phyloP scores from a whole-genome alignment of 768 basidiomycete genomes.

The Boletus reticulatus region DNA sequence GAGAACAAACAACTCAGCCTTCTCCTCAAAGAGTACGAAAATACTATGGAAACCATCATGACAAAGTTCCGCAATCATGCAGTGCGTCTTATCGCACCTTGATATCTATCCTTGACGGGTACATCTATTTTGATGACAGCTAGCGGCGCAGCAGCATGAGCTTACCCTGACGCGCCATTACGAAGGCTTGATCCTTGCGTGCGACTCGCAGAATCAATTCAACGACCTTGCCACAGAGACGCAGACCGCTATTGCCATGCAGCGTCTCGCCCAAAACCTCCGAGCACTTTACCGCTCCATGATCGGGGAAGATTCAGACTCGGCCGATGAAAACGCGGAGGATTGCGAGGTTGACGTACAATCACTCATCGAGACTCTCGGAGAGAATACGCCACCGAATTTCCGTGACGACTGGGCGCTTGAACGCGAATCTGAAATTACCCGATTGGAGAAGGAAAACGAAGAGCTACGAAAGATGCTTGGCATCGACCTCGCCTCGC shows the following conservation, averaged over 20 bases:
- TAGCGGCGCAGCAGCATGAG: conserved; percentile 91
- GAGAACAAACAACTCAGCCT: conserved; percentile 93
- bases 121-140: conserved; percentile 40
- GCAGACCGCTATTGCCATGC: conserved; percentile 62
- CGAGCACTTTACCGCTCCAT: conserved; percentile 71
- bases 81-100: conserved; percentile 45
- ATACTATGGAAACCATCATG: conserved; percentile 96
- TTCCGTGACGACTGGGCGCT: conserved; percentile 77
- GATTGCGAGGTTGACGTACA: conserved; percentile 41
- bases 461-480: conserved; percentile 70
- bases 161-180: conserved; percentile 86
- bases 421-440: conserved; percentile 86
- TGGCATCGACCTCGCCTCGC: conserved; percentile 62
- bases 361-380: conserved; percentile 42
- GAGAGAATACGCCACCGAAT: conserved; percentile 37
- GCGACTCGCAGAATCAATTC: conserved; percentile 55
- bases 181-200: conserved; percentile 71
- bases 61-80: conserved; percentile 90
- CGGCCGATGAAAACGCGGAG: conserved; percentile 25
- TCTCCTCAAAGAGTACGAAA: conserved; percentile 92
- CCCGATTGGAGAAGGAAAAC: conserved; percentile 82
- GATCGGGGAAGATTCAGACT: conserved; percentile 53
- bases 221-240: conserved; percentile 57
- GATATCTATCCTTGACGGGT: conserved; percentile 6
- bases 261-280: conserved; percentile 67